Evolutionary conservation across 192 early-diverging fungal species (phyloP).

Genomic region (Linnemannia exigua): DNA sequence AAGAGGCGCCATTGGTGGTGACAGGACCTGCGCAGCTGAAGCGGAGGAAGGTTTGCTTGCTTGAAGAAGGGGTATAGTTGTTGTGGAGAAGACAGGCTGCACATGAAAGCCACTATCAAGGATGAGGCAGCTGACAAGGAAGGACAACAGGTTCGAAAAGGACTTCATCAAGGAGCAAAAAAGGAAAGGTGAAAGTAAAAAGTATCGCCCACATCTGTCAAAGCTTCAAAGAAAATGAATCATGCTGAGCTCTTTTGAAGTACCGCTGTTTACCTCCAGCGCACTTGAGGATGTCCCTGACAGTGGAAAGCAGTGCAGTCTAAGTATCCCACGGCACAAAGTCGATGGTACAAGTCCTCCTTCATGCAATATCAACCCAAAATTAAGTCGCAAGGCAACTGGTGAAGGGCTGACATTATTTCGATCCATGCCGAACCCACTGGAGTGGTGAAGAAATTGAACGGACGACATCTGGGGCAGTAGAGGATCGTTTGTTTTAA

Average conservation of each 20-base stretch:
- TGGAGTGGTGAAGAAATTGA: neutral
- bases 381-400: neutral
- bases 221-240: neutral
- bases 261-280: too few species aligned
- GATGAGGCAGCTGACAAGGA: neutral
- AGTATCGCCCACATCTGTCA: neutral
- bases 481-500: neutral
- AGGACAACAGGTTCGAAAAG: neutral
- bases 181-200: neutral
- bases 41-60: neutral
- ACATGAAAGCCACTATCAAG: neutral
- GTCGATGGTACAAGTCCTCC: too few species aligned
- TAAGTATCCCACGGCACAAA: too few species aligned
- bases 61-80: neutral
- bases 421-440: neutral
- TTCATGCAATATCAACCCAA: neutral
- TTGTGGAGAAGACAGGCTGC: neutral
- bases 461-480: neutral
- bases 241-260: too few species aligned
- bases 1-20: too few species aligned
- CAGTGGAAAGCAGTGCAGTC: neutral
- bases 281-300: neutral
- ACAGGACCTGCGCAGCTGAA: neutral
- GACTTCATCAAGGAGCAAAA: neutral
- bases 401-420: neutral